A percentile compares a stretch with the other conserved stretches of the same genome.
Conservation (phyloP, 805 yeast genomes). For the Kuraishia floccosa region DNA sequence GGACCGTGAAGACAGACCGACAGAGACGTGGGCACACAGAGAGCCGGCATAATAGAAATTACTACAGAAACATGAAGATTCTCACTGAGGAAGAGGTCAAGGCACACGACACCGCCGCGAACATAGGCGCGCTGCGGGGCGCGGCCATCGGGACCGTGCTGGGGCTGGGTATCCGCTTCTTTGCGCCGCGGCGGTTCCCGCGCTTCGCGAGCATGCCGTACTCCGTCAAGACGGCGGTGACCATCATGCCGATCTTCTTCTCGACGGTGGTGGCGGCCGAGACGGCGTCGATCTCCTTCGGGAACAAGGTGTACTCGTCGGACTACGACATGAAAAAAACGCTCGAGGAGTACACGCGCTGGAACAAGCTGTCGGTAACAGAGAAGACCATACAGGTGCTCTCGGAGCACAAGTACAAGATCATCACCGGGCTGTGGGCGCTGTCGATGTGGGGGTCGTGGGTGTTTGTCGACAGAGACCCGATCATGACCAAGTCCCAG, state of each 20-base stretch:
- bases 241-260: constrained; percentile 57
- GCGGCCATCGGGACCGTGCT: constrained; percentile 40
- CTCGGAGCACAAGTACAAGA: constrained; percentile 48
- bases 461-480: constrained; percentile 61
- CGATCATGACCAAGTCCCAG: constrained; percentile 63
- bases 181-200: constrained; percentile 37
- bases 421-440: constrained; percentile 70
- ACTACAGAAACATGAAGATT: constrained; percentile 43
- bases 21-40: not conserved
- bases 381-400: constrained; percentile 40
- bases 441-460: constrained; percentile 74
- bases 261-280: constrained; percentile 59
- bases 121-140: constrained; percentile 54
- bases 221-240: constrained; percentile 52
- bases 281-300: constrained; percentile 57
- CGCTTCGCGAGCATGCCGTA: constrained; percentile 32
- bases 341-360: constrained; percentile 36
- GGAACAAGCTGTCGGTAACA: constrained; percentile 34
- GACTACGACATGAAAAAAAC: constrained; percentile 24
- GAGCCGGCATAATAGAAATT: no score
- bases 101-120: constrained; percentile 50
- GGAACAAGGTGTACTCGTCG: constrained; percentile 45
- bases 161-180: constrained; percentile 43
- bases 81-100: constrained; percentile 53
- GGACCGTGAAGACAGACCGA: not conserved